Evolutionary conservation across 2,329 filamentous ascomycete species (phyloP).

Genomic region (Trichoderma semiorbis): DNA sequence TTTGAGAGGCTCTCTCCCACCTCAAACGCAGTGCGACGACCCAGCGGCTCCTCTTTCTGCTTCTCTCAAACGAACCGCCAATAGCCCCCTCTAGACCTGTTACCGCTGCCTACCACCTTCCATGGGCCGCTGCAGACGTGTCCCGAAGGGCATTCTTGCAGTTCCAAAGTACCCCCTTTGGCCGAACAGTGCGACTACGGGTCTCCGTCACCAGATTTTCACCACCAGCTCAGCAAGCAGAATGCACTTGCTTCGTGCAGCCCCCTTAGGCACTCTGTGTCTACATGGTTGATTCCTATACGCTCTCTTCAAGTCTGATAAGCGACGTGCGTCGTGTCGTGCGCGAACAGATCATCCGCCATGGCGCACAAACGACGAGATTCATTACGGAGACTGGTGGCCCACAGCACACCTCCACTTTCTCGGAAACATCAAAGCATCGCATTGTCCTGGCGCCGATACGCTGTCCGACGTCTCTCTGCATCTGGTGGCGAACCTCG

Average conservation of each 20-base stretch:
- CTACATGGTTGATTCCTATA: constrained; percentile 2
- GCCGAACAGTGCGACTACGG: constrained; percentile 9
- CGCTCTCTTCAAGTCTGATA: constrained; percentile 8
- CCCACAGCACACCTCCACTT: constrained; percentile 17
- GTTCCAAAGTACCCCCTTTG: constrained; percentile 13
- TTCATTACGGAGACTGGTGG: constrained; percentile 14
- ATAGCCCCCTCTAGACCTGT: constrained; percentile 4
- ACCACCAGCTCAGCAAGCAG: constrained; percentile 4
- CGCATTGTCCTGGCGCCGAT: constrained; percentile 1
- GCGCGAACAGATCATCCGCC: constrained; percentile 1
- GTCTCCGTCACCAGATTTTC: not conserved
- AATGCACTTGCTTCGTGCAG: constrained; percentile 13
- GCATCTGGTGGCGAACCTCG: not conserved
- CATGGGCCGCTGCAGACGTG: constrained; percentile 12
- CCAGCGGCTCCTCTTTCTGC: constrained; percentile 13
- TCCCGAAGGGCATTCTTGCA: constrained; percentile 15
- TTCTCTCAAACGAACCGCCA: constrained; percentile 12
- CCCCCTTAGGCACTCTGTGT: constrained; percentile 12
- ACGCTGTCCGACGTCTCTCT: not conserved
- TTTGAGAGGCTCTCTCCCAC: constrained; percentile 11
- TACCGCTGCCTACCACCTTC: not conserved
- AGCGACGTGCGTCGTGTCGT: constrained; percentile 16
- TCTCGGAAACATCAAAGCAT: constrained; percentile 12
- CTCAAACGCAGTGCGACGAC: constrained; percentile 17
- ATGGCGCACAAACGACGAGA: constrained; percentile 14